Evolutionary conservation across 768 basidiomycete species (phyloP), one percentile per base, ranked within the genome.

Genomic region (Postia placenta): DNA sequence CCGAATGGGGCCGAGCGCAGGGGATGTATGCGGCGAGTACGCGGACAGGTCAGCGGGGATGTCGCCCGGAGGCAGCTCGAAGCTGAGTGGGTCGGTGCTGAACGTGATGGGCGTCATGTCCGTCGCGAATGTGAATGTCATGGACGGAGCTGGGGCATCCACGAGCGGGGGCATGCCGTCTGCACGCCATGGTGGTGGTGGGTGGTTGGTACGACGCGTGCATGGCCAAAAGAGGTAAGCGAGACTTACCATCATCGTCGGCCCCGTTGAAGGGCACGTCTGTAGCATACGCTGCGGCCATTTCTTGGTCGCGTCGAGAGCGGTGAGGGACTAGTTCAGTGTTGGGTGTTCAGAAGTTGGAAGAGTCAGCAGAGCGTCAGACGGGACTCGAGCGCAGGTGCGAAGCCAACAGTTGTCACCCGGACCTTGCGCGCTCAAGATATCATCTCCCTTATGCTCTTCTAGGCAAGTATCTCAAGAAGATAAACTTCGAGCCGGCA

Each of bases 61-160:
- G 26, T 51, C 45, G 23, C 39, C 44, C 58, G 64, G 70, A 63
- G 62, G 53, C 38, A 59, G 49, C 42, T 58, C 57, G 40, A 66
- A 64, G 36, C 53, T 50, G 51, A 63, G 63, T 11, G 66, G 66
- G 58, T 69, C 69, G 47, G 62, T 66, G 53, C 67, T 64, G 66
- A 72, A 77, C 30, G 74, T 74, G 60, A 75, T 70, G 42, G 80
- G 75, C 4, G 75, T 74, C 71, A 80, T 79, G 59, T 79, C 76
- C 23, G 75, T 70, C 59, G 75, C 75, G 66, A 85, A 83, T n/a
- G 81, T 83, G 66, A 77, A 81, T 37, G 73, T 76, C 71, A 66
- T 64, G 25, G 71, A 66, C 51, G 74, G 69, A 56, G 66, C 69
- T 51, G 74, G 76, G 60, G 74, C 73, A 59, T 82, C 79, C 57